A percentile compares a stretch with the other conserved stretches of the same genome.
Conservation (phyloP, 352 stramenopile species). For the Pythium brassicae region DNA sequence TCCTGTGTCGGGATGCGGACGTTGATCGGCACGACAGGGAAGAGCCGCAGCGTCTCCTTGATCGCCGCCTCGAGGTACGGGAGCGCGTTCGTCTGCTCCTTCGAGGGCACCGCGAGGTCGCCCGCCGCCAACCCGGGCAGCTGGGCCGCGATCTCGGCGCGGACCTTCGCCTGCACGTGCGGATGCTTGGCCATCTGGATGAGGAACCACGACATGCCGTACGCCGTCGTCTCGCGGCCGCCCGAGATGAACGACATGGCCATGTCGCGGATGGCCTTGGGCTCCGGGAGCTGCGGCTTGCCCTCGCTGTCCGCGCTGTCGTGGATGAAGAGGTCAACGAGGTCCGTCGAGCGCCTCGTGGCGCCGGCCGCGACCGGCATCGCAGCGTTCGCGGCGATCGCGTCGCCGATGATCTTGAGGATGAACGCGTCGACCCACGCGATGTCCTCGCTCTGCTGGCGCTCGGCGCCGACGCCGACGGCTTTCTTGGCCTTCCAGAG, state of each 20-base stretch:
- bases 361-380: neutral
- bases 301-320: neutral
- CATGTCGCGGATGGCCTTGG: constrained; percentile 41
- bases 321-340: constrained; percentile 9
- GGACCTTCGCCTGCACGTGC: constrained; percentile 38
- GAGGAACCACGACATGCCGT: constrained; percentile 77
- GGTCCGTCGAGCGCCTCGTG: neutral
- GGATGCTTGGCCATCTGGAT: constrained; percentile 63
- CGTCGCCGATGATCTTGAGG: constrained; percentile 7
- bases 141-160: constrained; percentile 36
- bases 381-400: constrained; percentile 3
- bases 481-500: constrained; percentile 30
- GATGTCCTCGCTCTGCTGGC: constrained; percentile 19
- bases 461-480: constrained; percentile 31
- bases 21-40: constrained; percentile 36
- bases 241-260: constrained; percentile 66
- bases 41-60: constrained; percentile 61
- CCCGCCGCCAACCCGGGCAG: constrained; percentile 28
- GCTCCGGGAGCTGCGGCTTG: neutral
- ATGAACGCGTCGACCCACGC: constrained; percentile 18
- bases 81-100: constrained; percentile 41
- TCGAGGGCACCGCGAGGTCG: constrained; percentile 23
- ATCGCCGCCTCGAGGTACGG: constrained; percentile 60
- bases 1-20: constrained; percentile 29
- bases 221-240: constrained; percentile 71